A percentile compares a stretch with the other conserved stretches of the same genome.
These are phyloP conservation scores for Trichosporon sp. DNA, from an alignment of 1,284 basidiomycete species.

Conservation along the genomic window DNA sequence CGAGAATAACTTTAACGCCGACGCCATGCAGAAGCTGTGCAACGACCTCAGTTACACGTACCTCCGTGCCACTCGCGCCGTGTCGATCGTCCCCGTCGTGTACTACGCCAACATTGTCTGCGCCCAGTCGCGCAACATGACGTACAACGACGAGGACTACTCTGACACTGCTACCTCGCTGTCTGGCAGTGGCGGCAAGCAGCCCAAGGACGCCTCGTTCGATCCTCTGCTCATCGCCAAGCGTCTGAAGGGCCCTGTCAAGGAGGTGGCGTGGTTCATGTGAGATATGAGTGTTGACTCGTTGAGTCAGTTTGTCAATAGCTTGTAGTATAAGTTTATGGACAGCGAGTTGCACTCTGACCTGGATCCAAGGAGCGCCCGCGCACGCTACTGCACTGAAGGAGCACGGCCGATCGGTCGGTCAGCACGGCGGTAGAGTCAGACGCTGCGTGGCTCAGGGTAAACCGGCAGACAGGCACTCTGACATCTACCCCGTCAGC, in stretches of 20 bases:
- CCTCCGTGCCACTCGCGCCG: slow-evolving; percentile 47
- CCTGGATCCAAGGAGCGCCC: too few relatives aligned
- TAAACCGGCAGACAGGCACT: not conserved
- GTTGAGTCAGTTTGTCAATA: not conserved
- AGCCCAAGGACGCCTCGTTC: not conserved
- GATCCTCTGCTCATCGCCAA: slow-evolving; percentile 5
- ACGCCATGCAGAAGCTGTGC: slow-evolving; percentile 39
- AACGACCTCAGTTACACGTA: slow-evolving; percentile 48
- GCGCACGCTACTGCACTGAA: too few relatives aligned
- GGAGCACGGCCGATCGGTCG: too few relatives aligned
- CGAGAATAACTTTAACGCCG: slow-evolving; percentile 39
- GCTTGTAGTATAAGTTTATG: not conserved
- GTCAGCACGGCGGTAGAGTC: too few relatives aligned
- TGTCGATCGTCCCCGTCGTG: slow-evolving; percentile 44
- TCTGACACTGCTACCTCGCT: slow-evolving; percentile 2
- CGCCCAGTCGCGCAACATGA: slow-evolving; percentile 44
- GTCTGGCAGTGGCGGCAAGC: slow-evolving; percentile 3
- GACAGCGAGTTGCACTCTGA: not conserved
- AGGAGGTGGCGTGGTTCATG: slow-evolving; percentile 6
- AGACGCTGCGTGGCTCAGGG: not conserved
- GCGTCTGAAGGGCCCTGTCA: not conserved
- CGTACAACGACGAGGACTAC: slow-evolving; percentile 36
- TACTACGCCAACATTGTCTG: slow-evolving; percentile 42
- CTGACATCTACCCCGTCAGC: not conserved
- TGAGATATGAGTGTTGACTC: not conserved